Percentiles rank a stretch among this genome's conserved stretches.
phyloP scores from a whole-genome alignment of 2,329 filamentous ascomycete species.

The Penicillium sp. region DNA sequence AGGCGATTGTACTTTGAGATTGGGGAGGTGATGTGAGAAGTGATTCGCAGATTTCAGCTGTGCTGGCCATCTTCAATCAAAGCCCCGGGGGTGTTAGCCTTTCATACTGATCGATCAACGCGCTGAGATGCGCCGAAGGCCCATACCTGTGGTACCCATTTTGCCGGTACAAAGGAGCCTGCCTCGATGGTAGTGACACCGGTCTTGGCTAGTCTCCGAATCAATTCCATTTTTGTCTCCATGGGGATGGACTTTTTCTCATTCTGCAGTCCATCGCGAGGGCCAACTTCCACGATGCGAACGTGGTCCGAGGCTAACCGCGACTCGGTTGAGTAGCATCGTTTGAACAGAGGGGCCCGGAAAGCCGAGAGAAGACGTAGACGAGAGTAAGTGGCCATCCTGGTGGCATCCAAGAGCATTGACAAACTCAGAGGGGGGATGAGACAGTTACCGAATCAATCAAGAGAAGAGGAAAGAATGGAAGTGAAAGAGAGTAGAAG shows the following conservation, averaged over 20 bases:
- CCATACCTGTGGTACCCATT: conserved; percentile 61
- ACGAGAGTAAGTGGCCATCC: conserved; percentile 37
- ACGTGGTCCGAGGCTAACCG: conserved; percentile 56
- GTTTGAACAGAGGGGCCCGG: conserved; percentile 30
- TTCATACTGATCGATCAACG: background rate
- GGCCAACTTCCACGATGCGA: conserved; percentile 60
- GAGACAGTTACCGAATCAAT: conserved; percentile 3
- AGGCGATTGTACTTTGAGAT: conserved; percentile 61
- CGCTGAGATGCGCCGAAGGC: conserved; percentile 13
- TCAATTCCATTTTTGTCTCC: conserved; percentile 57
- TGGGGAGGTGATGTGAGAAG: conserved; percentile 58
- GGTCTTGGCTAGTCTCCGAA: conserved; percentile 53
- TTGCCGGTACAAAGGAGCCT: conserved; percentile 60
- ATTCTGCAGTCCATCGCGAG: conserved; percentile 61
- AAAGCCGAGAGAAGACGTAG: conserved; percentile 40
- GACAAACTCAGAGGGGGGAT: background rate
- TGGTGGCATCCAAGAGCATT: conserved; percentile 21
- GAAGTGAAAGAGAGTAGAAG: conserved; percentile 12
- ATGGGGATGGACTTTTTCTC: conserved; percentile 57
- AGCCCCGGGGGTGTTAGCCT: background rate
- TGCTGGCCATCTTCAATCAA: conserved; percentile 65
- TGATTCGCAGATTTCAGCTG: conserved; percentile 64
- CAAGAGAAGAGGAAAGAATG: conserved; percentile 14
- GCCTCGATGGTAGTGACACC: conserved; percentile 59
- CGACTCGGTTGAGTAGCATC: conserved; percentile 48